Evolutionary conservation across 2,329 filamentous ascomycete genomes (phyloP), one percentile per base, ranked within the genome.

Genomic region (Cladosporium phlei): DNA sequence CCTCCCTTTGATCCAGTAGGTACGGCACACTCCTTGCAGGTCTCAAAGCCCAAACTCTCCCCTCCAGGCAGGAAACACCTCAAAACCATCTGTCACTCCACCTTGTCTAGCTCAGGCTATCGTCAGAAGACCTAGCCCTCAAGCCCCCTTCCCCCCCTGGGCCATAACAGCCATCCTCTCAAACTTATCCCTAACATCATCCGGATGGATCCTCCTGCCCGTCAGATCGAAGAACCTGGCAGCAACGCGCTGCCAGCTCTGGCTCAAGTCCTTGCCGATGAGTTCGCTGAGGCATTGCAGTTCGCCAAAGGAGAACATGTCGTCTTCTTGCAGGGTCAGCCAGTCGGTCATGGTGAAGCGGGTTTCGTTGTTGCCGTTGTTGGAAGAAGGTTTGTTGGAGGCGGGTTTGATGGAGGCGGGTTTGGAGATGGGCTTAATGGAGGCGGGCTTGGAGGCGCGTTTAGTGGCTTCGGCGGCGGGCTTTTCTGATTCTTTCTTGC

Each of bases 161-260:
- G 35, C 35, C 14, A 21, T 24, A 9, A 20, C 28, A 21, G 35
- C 52, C 49, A 65, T 52, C 29, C 49, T 49, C 46, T 59, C 57
- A 38, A 74, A 63, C 57, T 70, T 73, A 50, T 67, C 63, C 53
- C 65, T 60, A 25, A 74, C 64, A 17, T 70, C 65, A 3, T 70
- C 65, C 1, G 70, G 64, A 52, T 68, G 63, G 20, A 77, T 53
- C 3, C 63, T 59, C 30, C 71, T 63, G 2, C 74, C 74, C 1
- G 73, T 78, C 59, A 68, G 68, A 45, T 75, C 72, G 45, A 63
- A 69, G 62, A 77, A 77, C 19, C 63, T 60, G 42, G 67, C 69
- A 37, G 70, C 69, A 2, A 78, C 61, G 4, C 69, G 59, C 11
- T 70, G 51, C 74, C 74, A 78, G 57, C 25, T 62, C 57, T 44